Conservation (phyloP, 2,329 filamentous ascomycete genomes). For the Colletotrichum chrysophilum region DNA sequence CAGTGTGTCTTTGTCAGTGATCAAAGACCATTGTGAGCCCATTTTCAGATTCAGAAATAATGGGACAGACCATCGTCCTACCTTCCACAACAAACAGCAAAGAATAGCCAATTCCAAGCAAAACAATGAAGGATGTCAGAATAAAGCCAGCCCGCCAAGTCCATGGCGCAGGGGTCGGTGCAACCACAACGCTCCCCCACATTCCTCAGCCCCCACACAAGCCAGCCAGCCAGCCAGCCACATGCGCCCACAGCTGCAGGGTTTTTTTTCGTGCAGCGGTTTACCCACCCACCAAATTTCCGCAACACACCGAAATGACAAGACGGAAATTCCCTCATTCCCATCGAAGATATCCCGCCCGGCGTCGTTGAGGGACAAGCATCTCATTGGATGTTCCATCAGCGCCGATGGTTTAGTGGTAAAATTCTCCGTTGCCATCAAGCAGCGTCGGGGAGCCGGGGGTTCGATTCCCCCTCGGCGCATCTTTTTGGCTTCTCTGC, state of each 20-base stretch:
- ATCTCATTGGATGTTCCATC: not conserved
- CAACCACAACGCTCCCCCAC: not conserved
- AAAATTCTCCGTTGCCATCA: constrained; percentile 6
- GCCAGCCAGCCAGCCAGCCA: not conserved
- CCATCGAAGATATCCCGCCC: not conserved
- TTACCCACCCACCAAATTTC: not conserved
- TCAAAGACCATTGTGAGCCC: no score
- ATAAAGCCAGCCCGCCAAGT: not conserved
- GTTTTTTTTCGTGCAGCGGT: not conserved
- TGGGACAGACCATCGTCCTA: not conserved
- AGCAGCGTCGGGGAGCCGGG: constrained; percentile 3
- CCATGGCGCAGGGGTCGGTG: not conserved
- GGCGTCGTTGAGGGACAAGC: accelerated
- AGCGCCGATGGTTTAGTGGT: constrained; percentile 6
- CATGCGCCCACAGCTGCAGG: not conserved
- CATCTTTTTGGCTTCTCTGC: no score
- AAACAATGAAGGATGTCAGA: not conserved
- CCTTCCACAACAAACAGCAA: not conserved
- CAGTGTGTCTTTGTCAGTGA: not conserved
- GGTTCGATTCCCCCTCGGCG: not conserved
- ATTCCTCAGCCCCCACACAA: not conserved
- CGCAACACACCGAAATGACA: not conserved
- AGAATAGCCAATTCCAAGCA: accelerated
- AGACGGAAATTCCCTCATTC: not conserved
- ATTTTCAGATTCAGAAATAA: not conserved